phyloP scores from a whole-genome alignment of 805 yeast species.

The Ogataea corticis region DNA sequence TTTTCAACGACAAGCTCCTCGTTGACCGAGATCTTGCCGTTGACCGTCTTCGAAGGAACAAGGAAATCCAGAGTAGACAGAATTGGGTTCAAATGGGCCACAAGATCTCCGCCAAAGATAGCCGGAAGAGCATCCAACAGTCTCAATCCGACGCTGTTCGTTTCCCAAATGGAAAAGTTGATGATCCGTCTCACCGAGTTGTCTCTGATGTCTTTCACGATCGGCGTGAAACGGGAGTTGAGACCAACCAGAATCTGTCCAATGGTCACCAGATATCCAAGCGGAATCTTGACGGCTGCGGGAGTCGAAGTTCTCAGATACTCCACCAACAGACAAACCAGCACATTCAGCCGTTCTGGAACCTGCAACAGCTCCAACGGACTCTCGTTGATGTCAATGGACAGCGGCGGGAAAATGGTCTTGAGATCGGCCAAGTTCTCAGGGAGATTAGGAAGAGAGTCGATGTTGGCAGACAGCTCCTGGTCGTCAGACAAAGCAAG shows the following conservation, averaged over 20 bases:
- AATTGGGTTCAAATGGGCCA: conserved; percentile 51
- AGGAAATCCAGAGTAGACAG: conserved; percentile 56
- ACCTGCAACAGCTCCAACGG: conserved; percentile 53
- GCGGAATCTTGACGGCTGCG: conserved; percentile 52
- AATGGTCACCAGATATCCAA: conserved; percentile 55
- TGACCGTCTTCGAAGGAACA: conserved; percentile 50
- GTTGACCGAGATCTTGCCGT: conserved; percentile 42
- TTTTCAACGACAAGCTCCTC: conserved; percentile 32
- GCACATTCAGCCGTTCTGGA: conserved; percentile 48
- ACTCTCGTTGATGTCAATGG: conserved; percentile 55
- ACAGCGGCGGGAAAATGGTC: conserved; percentile 47
- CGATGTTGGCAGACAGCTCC: conserved; percentile 43
- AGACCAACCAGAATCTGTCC: conserved; percentile 57
- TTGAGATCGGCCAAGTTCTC: conserved; percentile 17
- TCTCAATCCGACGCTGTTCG: conserved; percentile 47
- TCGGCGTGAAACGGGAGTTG: conserved; percentile 53
- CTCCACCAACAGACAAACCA: conserved; percentile 46
- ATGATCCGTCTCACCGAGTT: conserved; percentile 46
- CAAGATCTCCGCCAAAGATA: conserved; percentile 37
- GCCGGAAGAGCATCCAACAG: conserved; percentile 40
- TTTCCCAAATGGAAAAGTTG: conserved; percentile 40
- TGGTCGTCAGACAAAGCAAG: conserved; percentile 58
- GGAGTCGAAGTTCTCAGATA: conserved; percentile 55
- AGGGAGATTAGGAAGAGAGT: conserved; percentile 40
- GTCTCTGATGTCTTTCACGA: conserved; percentile 62